Conservation (phyloP, 441 rosid species). For the Adansonia madagascariensis region DNA sequence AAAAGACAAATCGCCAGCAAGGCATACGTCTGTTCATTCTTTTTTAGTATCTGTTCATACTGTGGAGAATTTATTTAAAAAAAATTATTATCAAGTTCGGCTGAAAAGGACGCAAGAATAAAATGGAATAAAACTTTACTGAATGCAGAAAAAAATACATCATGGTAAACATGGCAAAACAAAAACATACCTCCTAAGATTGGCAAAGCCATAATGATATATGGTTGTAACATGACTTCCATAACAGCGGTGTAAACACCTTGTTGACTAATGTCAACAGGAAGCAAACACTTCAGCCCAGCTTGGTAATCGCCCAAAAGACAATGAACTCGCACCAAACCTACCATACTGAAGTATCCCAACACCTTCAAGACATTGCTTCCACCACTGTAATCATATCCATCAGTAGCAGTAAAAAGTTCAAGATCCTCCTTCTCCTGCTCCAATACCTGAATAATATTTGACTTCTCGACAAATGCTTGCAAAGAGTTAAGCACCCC, state of each 20-base stretch:
- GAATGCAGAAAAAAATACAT: neutral
- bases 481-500: conserved; percentile 98
- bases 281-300: conserved; percentile 85
- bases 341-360: conserved; percentile 97
- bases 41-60: conserved; percentile 90
- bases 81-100: neutral
- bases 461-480: conserved; percentile 93
- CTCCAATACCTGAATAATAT: conserved; percentile 79
- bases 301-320: conserved; percentile 95
- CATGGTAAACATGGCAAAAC: neutral
- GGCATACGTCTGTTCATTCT: conserved; percentile 99
- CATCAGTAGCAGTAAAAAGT: conserved; percentile 93
- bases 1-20: conserved; percentile 77
- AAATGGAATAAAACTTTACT: neutral
- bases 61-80: conserved; percentile 63
- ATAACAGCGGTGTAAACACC: conserved; percentile 90
- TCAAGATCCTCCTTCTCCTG: conserved; percentile 86
- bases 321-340: conserved; percentile 91
- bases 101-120: neutral
- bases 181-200: conserved; percentile 72
- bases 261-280: conserved; percentile 90
- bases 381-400: conserved; percentile 91
- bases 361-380: conserved; percentile 94
- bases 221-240: conserved; percentile 92
- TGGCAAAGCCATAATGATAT: conserved; percentile 96